phyloP scores from a whole-genome alignment of 31 red algal genomes.

The Endocladia muricata region DNA sequence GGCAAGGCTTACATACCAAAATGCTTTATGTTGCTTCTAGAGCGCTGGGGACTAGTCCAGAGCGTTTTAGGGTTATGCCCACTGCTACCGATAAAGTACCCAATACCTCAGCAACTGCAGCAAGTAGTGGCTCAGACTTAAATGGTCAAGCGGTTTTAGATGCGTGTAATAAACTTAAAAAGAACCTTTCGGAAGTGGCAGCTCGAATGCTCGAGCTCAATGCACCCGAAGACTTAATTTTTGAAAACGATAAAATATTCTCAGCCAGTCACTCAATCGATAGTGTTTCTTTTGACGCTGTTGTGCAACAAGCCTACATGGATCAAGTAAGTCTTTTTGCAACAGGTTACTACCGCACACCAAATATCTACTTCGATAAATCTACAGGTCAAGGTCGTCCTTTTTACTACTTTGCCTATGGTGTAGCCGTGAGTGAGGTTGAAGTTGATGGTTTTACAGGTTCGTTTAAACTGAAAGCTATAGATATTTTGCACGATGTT shows the following conservation, averaged over 20 bases:
- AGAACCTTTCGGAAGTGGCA: slow-evolving; percentile 22
- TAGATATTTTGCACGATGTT: slow-evolving; percentile 82
- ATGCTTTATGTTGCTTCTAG: slow-evolving; percentile 78
- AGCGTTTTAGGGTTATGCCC: slow-evolving; percentile 65
- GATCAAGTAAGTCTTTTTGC: slow-evolving; percentile 71
- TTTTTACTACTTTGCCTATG: slow-evolving; percentile 83
- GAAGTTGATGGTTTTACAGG: slow-evolving; percentile 83
- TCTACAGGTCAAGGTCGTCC: slow-evolving; percentile 51
- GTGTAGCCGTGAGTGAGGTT: slow-evolving; percentile 82
- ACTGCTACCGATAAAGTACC: slow-evolving; percentile 89
- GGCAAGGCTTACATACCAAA: slow-evolving; percentile 84
- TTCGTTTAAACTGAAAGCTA: slow-evolving; percentile 21
- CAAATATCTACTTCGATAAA: slow-evolving; percentile 46
- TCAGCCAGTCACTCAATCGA: too few relatives aligned
- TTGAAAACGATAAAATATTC: too few relatives aligned
- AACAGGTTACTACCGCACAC: slow-evolving; percentile 73
- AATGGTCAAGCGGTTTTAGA: slow-evolving; percentile 81
- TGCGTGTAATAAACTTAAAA: slow-evolving; percentile 52
- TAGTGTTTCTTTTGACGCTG: slow-evolving; percentile 28
- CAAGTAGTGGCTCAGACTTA: slow-evolving; percentile 66
- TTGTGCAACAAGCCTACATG: slow-evolving; percentile 55
- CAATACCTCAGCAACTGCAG: slow-evolving; percentile 81
- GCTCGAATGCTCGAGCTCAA: slow-evolving; percentile 9
- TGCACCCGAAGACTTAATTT: too few relatives aligned
- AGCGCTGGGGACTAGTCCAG: slow-evolving; percentile 49